Evolutionary conservation across 2,329 filamentous ascomycete genomes (phyloP), one percentile per base, ranked within the genome.

Genomic region (Alternaria sp.): DNA sequence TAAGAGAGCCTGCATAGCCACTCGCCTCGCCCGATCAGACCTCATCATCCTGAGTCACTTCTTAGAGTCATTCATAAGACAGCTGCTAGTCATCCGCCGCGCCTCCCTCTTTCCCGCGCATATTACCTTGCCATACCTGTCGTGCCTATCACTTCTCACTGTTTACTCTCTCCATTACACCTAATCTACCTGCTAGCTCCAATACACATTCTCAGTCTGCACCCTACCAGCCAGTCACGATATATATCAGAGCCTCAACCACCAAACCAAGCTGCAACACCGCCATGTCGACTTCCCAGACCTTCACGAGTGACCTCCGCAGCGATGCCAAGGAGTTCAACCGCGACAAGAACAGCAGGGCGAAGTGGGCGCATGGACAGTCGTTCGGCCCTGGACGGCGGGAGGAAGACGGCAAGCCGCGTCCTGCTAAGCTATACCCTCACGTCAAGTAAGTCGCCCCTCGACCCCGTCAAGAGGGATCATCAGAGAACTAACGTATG

Each of bases 241-340:
- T 38, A 57, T 45, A 48, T 6, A 51, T 18, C 28, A 45, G 20
- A 54, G 27, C 27, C 27, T 20, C 62, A 58, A 52, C 54, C 50
- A 53, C 58, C 45, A 18, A 50, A 49, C 30, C 60, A 66, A 57
- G 34, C 18, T 27, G 40, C 27, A 51, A 36, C 46, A 43, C 59
- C 67, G 71, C 49, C 75, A 83, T 83, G 81, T 78, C 81, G 67
- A 74, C 80, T 69, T 79, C 82, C 68, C 81, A 82, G 74, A 76
- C 79, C 72, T 78, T 82, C 71, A 82, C 81, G 69, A 74, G 78
- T 74, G 86, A 88, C 73, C 80, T 88, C 64, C 85, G 86, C 73
- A 82, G 81, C 74, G 78, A 78, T 67, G 81, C 84, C 71, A 83
- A 83, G 71, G 84, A 85, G 68, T 83, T 80, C 78, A 81, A 82